These are phyloP conservation scores for Ambispora gerdemannii DNA, from an alignment of 192 early-diverging fungal species.

Conservation along the genomic window DNA sequence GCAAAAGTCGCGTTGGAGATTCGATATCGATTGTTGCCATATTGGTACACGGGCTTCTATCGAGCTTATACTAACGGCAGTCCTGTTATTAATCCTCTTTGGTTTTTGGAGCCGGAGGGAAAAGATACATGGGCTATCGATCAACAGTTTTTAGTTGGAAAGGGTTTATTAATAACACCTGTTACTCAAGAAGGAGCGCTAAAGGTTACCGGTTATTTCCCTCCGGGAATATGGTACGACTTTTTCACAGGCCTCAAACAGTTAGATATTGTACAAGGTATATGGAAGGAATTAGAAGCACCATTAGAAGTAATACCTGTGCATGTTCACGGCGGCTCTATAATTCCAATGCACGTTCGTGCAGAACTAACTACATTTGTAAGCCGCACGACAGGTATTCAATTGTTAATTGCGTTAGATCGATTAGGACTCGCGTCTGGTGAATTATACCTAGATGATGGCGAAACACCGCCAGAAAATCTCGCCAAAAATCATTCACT, in stretches of 20 bases:
- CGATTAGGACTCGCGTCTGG: constrained; percentile 45
- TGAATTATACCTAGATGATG: constrained; percentile 61
- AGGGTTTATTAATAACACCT: constrained; percentile 56
- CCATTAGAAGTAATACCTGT: constrained; percentile 57
- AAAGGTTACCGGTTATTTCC: constrained; percentile 61
- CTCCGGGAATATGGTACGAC: constrained; percentile 63
- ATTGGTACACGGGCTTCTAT: constrained; percentile 57
- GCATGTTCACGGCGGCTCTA: constrained; percentile 56
- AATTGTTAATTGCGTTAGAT: constrained; percentile 57
- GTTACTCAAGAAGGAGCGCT: constrained; percentile 47
- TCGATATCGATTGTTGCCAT: constrained; percentile 61
- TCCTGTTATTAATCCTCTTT: constrained; percentile 53
- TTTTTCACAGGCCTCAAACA: constrained; percentile 38
- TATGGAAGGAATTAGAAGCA: constrained; percentile 44
- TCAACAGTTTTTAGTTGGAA: constrained; percentile 59
- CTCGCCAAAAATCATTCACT: not conserved
- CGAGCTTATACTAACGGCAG: constrained; percentile 48
- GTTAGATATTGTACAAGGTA: constrained; percentile 21
- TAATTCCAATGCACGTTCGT: constrained; percentile 49
- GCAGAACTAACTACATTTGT: constrained; percentile 49
- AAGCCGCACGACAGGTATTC: constrained; percentile 41
- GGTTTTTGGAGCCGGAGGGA: constrained; percentile 50
- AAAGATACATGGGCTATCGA: constrained; percentile 44
- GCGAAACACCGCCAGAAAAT: constrained; percentile 31
- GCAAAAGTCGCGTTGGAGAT: constrained; percentile 48